Percentiles rank a stretch among this genome's conserved stretches.
Conservation (phyloP, 2,329 filamentous ascomycete species). For the Mollisia scopiformis region DNA sequence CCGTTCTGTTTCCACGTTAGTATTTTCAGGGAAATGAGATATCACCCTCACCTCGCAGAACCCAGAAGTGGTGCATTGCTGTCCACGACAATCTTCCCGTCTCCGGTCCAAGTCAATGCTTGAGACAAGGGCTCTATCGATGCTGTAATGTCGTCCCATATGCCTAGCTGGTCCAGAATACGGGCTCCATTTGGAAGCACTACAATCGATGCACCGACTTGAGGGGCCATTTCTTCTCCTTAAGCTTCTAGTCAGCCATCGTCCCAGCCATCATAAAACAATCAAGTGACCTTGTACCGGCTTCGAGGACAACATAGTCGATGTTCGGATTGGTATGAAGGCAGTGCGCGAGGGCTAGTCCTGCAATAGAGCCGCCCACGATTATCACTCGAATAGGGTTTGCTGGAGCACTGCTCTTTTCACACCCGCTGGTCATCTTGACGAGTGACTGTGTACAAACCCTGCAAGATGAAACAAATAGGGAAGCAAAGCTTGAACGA, state of each 20-base stretch:
- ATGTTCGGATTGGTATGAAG: constrained; percentile 48
- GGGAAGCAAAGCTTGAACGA: no score
- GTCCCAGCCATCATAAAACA: no score
- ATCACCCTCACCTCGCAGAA: background rate
- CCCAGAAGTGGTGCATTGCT: constrained; percentile 15
- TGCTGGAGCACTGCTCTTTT: no score
- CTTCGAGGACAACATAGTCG: constrained; percentile 53
- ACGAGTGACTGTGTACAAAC: constrained; percentile 17
- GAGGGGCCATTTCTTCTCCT: constrained; percentile 45
- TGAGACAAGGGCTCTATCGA: constrained; percentile 6
- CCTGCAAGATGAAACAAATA: no score
- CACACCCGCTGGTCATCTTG: no score
- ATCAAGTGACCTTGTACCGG: no score
- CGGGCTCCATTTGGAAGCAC: constrained; percentile 45
- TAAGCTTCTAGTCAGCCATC: no score
- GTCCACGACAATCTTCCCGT: constrained; percentile 18
- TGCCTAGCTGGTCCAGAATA: constrained; percentile 54
- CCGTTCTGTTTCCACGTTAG: constrained; percentile 23
- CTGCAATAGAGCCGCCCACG: constrained; percentile 51
- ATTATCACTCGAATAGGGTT: constrained; percentile 53
- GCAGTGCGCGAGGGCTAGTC: constrained; percentile 49
- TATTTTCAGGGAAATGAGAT: no score
- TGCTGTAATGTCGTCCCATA: constrained; percentile 31
- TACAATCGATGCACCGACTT: constrained; percentile 51
- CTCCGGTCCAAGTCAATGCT: constrained; percentile 5